Percentiles rank a stretch among this genome's conserved stretches.
Evolutionary conservation across 257 asterid species (phyloP).

Genomic region (Solanum dulcamara): DNA sequence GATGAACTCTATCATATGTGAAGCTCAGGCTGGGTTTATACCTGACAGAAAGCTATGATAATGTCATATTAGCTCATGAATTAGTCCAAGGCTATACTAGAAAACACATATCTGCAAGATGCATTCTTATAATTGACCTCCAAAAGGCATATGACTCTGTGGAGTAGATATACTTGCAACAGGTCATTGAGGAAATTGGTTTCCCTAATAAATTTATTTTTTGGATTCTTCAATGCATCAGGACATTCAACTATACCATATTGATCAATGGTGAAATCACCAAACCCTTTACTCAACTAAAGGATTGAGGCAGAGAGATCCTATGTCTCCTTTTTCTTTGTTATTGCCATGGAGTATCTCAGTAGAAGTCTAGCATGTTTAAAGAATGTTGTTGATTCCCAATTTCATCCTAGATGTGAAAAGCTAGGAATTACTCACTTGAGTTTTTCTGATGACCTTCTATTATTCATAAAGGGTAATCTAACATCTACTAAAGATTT

Average conservation of each 20-base stretch:
- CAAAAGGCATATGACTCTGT: not conserved
- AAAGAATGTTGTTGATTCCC: not conserved
- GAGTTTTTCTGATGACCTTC: not conserved
- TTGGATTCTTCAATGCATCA: not conserved
- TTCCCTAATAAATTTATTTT: not conserved
- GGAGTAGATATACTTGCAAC: not conserved
- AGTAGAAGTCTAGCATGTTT: not conserved
- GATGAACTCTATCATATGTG: not conserved
- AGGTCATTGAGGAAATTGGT: not conserved
- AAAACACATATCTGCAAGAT: not conserved
- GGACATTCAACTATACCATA: not conserved
- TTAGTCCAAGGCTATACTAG: not conserved
- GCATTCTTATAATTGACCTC: not conserved
- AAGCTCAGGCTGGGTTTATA: not conserved
- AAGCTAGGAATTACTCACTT: not conserved
- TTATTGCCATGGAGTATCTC: not conserved
- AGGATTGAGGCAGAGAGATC: not conserved
- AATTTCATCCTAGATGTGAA: not conserved
- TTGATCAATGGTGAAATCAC: not conserved
- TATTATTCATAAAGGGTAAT: not conserved
- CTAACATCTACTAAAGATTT: not conserved
- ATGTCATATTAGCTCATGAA: not conserved
- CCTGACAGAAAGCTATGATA: not conserved
- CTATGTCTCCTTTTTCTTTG: not conserved
- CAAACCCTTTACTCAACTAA: not conserved